These are phyloP conservation scores for Mortierella sp. DNA, from an alignment of 371 early-diverging fungal species.

Conservation along the genomic window DNA sequence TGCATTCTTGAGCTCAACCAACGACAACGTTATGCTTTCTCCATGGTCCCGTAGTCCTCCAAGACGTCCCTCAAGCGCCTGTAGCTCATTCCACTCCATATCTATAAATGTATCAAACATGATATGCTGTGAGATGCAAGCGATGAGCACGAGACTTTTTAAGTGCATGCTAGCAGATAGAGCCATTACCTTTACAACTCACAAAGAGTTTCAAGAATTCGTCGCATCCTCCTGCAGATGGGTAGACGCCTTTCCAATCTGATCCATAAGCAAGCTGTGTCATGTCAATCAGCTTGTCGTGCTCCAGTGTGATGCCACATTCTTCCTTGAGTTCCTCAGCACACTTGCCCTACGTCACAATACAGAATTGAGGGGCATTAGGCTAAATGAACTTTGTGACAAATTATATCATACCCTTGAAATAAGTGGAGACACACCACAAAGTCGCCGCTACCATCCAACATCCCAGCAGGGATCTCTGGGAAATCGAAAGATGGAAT, in stretches of 20 bases:
- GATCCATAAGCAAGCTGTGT: slow-evolving; percentile 68
- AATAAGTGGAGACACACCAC: slow-evolving; percentile 61
- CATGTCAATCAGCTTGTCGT: slow-evolving; percentile 76
- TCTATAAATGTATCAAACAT: slow-evolving; percentile 5
- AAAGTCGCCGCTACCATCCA: slow-evolving; percentile 85
- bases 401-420: too few species aligned
- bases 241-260: slow-evolving; percentile 73
- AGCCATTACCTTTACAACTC: slow-evolving; percentile 67
- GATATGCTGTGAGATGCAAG: neutral
- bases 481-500: slow-evolving; percentile 70
- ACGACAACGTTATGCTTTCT: slow-evolving; percentile 78
- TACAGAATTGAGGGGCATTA: neutral
- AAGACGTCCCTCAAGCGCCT: slow-evolving; percentile 71
- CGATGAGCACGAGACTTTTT: neutral
- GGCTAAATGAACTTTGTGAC: too few species aligned
- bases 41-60: slow-evolving; percentile 83
- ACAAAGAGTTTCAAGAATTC: slow-evolving; percentile 81
- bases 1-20: slow-evolving; percentile 74
- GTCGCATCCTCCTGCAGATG: slow-evolving; percentile 87
- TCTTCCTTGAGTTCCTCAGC: slow-evolving; percentile 62
- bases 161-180: neutral
- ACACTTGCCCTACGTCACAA: slow-evolving; percentile 48
- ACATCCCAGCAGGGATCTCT: slow-evolving; percentile 92
- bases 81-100: slow-evolving; percentile 65
- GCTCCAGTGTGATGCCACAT: slow-evolving; percentile 71